Evolutionary conservation across 352 stramenopile genomes (phyloP).

Genomic region (Pythium utonaiense): DNA sequence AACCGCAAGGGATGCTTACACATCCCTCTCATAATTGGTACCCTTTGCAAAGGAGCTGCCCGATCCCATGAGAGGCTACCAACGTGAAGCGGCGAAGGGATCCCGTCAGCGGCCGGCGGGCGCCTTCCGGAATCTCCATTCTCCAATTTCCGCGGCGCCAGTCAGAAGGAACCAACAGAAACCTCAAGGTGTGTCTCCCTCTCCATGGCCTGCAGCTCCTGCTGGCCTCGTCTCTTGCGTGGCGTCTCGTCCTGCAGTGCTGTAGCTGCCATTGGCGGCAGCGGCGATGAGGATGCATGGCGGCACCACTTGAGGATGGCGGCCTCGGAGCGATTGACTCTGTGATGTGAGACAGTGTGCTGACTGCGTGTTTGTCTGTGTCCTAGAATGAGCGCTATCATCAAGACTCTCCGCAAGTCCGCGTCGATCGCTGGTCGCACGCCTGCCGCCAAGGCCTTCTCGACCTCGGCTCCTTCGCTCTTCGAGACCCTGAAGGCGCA

Average conservation of each 20-base stretch:
- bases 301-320: too few species aligned
- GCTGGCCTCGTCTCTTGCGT: background rate
- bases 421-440: slow-evolving; percentile 40
- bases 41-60: background rate
- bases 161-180: slow-evolving; percentile 23
- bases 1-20: background rate
- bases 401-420: slow-evolving; percentile 62
- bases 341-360: background rate
- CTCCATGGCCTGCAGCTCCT: background rate
- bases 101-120: background rate
- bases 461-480: slow-evolving; percentile 63
- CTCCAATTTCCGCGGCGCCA: slow-evolving; percentile 28
- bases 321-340: background rate
- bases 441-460: slow-evolving; percentile 53
- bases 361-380: slow-evolving; percentile 7
- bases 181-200: slow-evolving; percentile 7
- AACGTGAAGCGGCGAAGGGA: slow-evolving; percentile 12
- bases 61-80: slow-evolving; percentile 1
- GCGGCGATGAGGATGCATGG: background rate
- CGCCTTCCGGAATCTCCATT: slow-evolving; percentile 16
- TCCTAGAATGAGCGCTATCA: slow-evolving; percentile 58
- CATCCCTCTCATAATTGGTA: background rate
- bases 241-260: too few species aligned
- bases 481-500: slow-evolving; percentile 86
- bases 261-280: background rate